Percentiles rank a stretch among this genome's conserved stretches.
Conservation (phyloP, 1,139 yeast species). For the Protomyces inouyei region DNA sequence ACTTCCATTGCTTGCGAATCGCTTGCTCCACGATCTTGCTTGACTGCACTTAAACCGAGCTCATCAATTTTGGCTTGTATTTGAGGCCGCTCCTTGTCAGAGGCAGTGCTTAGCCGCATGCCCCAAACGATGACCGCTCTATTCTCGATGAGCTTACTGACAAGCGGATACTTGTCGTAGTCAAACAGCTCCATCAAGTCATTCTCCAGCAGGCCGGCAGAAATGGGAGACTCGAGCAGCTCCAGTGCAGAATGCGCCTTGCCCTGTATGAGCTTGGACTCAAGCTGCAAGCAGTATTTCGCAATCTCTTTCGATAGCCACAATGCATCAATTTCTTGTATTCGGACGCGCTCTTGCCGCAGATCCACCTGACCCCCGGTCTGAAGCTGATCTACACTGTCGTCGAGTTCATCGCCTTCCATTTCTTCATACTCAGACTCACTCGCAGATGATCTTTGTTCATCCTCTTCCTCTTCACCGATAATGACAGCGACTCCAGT, state of each 20-base stretch:
- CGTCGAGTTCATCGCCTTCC: slow-evolving; percentile 37
- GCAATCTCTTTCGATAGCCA: slow-evolving; percentile 51
- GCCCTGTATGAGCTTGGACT: slow-evolving; percentile 42
- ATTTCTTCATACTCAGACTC: slow-evolving; percentile 40
- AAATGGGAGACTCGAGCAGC: slow-evolving; percentile 41
- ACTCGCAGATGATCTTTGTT: slow-evolving; percentile 35
- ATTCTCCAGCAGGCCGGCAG: slow-evolving; percentile 49
- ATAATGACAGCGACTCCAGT: slow-evolving; percentile 48
- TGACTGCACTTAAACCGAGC: slow-evolving; percentile 35
- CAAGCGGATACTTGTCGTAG: slow-evolving; percentile 46
- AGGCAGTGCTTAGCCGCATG: slow-evolving; percentile 45
- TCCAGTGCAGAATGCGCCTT: slow-evolving; percentile 38
- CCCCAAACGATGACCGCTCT: slow-evolving; percentile 55
- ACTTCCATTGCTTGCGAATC: slow-evolving; percentile 39
- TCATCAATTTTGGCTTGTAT: slow-evolving; percentile 41
- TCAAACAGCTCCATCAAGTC: slow-evolving; percentile 51
- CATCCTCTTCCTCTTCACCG: slow-evolving; percentile 43
- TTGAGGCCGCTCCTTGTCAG: slow-evolving; percentile 40
- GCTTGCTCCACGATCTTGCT: slow-evolving; percentile 35
- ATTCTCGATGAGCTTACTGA: slow-evolving; percentile 51
- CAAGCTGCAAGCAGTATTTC: slow-evolving; percentile 37
- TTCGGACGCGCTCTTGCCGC: slow-evolving; percentile 12
- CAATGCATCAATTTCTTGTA: slow-evolving; percentile 45
- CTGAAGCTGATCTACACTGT: slow-evolving; percentile 27
- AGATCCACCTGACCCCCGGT: slow-evolving; percentile 35